Evolutionary conservation across 352 stramenopile genomes (phyloP), one percentile per base, ranked within the genome.

Genomic region (Aphanomyces cochlioides): DNA sequence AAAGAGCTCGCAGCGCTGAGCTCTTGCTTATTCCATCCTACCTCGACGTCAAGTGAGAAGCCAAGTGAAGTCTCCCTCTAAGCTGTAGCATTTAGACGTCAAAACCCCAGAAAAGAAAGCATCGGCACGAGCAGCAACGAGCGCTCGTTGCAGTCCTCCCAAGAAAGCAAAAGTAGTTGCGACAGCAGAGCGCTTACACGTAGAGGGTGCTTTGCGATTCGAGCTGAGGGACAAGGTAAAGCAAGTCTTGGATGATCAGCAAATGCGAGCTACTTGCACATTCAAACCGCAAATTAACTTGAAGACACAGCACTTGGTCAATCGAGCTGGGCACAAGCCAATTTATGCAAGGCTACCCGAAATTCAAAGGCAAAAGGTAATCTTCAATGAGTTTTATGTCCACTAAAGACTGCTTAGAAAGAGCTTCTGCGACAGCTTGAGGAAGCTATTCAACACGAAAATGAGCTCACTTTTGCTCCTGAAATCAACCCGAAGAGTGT

Each of bases 1-100:
- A 66, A 75, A 15, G 84, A 93, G 63, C 82, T 90, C 67, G 79
- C 87, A 38, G 72, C 71, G 12, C 72, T 93, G 28, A 78, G 73
- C 12, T 81, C 91, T 60, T 92, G 84, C 57, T 91, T 84, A 5
- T 93, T 92, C 67, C 80, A 72, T 36, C 86, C 86, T 12, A 83
- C n/a, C 12, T n/a, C 7, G 1, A 28, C 28, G 28, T 28, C 28
- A 28, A 28, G 28, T 28, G 28, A 28, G 28, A 28, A 28, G 28
- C 28, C 28, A 28, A 28, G 0, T 28, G 28, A 28, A 28, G 28
- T 28, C 28, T 28, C 2, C 28, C 28, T 28, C 28, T 28, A 28
- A 28, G 28, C 28, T 28, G 28, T 28, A 28, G 28, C 28, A 28
- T 28, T 28, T 28, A 28, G 28, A 28, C 28, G 28, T 58, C 19